Evolutionary conservation across 495 filamentous ascomycete species (phyloP).

Genomic region (Neurospora sp.): DNA sequence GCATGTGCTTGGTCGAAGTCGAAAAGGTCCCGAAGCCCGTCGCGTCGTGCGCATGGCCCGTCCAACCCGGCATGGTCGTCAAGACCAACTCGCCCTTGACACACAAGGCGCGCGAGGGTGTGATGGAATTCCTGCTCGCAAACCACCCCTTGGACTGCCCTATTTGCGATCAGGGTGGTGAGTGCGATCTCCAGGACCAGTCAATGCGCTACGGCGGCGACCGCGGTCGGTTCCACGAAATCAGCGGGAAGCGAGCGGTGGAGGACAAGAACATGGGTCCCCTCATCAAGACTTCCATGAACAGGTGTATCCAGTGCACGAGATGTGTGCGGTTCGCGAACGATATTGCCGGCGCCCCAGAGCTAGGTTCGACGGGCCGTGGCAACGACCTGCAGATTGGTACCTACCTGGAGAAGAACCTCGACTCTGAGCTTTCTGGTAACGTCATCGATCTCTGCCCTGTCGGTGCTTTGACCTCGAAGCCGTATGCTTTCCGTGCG

Average conservation of each 20-base stretch:
- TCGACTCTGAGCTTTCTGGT: constrained; percentile 88
- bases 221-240: constrained; percentile 91
- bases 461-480: constrained; percentile 90
- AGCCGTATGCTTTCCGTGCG: constrained; percentile 95
- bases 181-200: constrained; percentile 98
- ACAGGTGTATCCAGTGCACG: constrained; percentile 98
- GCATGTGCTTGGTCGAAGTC: constrained; percentile 98
- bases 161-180: constrained; percentile 96
- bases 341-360: constrained; percentile 89
- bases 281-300: constrained; percentile 99
- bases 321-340: constrained; percentile 96
- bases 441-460: constrained; percentile 98
- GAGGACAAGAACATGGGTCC: constrained; percentile 99
- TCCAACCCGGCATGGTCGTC: constrained; percentile 96
- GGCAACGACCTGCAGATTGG: constrained; percentile 97
- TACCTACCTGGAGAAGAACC: constrained; percentile 85
- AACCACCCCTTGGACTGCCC: constrained; percentile 98
- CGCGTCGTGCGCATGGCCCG: constrained; percentile 97
- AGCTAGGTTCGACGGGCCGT: constrained; percentile 86
- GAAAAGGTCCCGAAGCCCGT: constrained; percentile 92
- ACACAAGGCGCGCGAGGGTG: constrained; percentile 95
- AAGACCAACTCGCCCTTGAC: constrained; percentile 93
- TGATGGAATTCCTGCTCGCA: constrained; percentile 96
- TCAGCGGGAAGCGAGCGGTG: constrained; percentile 87
- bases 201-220: constrained; percentile 98